Conservation (phyloP, 2,329 filamentous ascomycete genomes). For the Diaporthe ampelina region DNA sequence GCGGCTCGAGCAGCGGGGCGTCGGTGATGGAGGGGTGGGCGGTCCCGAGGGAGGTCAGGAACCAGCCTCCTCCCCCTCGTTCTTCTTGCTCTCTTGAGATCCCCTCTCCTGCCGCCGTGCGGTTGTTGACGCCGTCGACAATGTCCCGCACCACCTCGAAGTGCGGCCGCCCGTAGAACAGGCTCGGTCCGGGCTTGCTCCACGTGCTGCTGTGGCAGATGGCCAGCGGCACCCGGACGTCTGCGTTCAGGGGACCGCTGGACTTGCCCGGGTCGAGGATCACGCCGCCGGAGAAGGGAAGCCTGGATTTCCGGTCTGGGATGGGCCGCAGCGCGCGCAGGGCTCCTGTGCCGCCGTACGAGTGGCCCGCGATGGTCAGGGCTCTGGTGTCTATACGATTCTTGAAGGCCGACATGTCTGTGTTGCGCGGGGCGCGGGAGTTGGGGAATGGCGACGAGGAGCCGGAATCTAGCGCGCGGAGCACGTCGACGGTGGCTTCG, state of each 20-base stretch:
- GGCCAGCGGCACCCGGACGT: conserved; percentile 70
- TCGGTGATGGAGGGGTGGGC: conserved; percentile 76
- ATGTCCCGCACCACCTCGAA: conserved; percentile 74
- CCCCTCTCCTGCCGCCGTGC: conserved; percentile 41
- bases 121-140: conserved; percentile 58
- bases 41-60: conserved; percentile 67
- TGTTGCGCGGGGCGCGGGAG: conserved; percentile 60
- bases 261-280: conserved; percentile 76
- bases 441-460: conserved; percentile 53
- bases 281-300: conserved; percentile 69
- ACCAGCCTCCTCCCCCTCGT: conserved; percentile 65
- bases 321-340: conserved; percentile 70
- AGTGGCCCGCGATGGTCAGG: conserved; percentile 73
- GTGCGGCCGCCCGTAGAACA: conserved; percentile 75
- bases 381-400: conserved; percentile 67
- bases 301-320: conserved; percentile 50
- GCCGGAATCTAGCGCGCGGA: conserved; percentile 57
- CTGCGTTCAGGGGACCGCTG: conserved; percentile 71
- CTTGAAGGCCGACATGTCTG: conserved; percentile 63
- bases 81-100: neutral
- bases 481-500: conserved; percentile 57
- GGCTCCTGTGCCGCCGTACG: conserved; percentile 75
- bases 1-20: conserved; percentile 74
- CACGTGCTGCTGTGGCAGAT: conserved; percentile 76
- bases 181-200: conserved; percentile 64